A percentile compares a stretch with the other conserved stretches of the same genome.
phyloP scores from a whole-genome alignment of 2,329 filamentous ascomycete species.

The Verticillium alfalfae region DNA sequence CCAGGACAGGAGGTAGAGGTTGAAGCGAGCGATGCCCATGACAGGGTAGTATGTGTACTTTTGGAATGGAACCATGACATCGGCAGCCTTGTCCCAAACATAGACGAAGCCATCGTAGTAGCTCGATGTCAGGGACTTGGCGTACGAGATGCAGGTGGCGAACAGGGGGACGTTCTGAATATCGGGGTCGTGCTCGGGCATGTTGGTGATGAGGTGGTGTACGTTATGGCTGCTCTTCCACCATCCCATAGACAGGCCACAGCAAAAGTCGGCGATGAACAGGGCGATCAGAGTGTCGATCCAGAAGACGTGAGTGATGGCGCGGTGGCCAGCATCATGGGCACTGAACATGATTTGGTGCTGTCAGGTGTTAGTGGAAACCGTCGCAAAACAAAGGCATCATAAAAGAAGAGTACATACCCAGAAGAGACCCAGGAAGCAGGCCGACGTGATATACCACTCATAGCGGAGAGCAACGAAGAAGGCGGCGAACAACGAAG shows the following conservation, averaged over 20 bases:
- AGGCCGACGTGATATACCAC: constrained; percentile 54
- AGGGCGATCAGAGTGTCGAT: constrained; percentile 55
- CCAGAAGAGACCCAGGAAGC: constrained; percentile 59
- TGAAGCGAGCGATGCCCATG: constrained; percentile 65
- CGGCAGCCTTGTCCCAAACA: constrained; percentile 55
- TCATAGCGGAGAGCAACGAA: constrained; percentile 34
- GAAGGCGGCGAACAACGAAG: constrained; percentile 42
- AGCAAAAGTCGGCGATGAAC: constrained; percentile 60
- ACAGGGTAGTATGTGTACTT: constrained; percentile 64
- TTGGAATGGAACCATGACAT: constrained; percentile 55
- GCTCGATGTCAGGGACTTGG: constrained; percentile 55
- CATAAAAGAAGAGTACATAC: constrained; percentile 22
- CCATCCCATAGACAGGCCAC: constrained; percentile 62
- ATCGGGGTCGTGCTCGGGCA: constrained; percentile 54
- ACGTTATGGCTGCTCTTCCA: constrained; percentile 67
- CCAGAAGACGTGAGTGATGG: constrained; percentile 55
- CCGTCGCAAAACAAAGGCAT: not conserved
- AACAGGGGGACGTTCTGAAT: constrained; percentile 66
- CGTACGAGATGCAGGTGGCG: constrained; percentile 60
- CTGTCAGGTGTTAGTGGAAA: constrained; percentile 24
- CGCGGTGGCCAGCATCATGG: constrained; percentile 59
- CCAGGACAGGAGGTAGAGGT: constrained; percentile 65
- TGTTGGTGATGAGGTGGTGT: constrained; percentile 62
- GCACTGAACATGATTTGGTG: constrained; percentile 66
- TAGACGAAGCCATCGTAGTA: constrained; percentile 61